Evolutionary conservation across 257 asterid genomes (phyloP).

Genomic region (Nemophila menziesii): DNA sequence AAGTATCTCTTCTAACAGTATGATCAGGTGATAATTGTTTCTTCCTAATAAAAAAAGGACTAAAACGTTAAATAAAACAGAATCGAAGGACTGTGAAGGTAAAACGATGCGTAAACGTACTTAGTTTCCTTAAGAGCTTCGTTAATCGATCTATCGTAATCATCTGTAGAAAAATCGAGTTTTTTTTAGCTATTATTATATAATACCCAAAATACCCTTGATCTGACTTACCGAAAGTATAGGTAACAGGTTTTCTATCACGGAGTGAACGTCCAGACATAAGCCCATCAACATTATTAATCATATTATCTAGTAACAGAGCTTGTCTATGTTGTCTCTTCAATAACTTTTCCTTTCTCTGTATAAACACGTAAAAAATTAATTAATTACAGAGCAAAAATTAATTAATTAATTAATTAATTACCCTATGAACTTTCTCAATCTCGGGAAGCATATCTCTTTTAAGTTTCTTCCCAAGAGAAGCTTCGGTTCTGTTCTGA

Average conservation of each 20-base stretch:
- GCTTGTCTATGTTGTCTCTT: slow-evolving; percentile 93
- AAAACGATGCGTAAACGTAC: slow-evolving; percentile 46
- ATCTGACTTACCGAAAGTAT: slow-evolving; percentile 58
- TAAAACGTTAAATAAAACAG: not conserved
- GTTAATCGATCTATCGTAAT: slow-evolving; percentile 78
- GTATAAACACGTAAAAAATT: too few species aligned
- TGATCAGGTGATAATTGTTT: slow-evolving; percentile 50
- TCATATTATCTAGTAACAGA: slow-evolving; percentile 74
- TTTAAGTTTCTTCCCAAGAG: slow-evolving; percentile 83
- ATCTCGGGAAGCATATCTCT: slow-evolving; percentile 84
- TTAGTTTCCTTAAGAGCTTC: slow-evolving; percentile 93
- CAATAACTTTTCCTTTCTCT: slow-evolving; percentile 78
- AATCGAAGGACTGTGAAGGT: slow-evolving; percentile 3
- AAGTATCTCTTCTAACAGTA: slow-evolving; percentile 29
- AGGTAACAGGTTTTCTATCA: slow-evolving; percentile 87
- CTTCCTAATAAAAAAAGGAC: slow-evolving; percentile 33
- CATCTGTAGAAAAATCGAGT: slow-evolving; percentile 50
- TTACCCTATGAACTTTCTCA: slow-evolving; percentile 90
- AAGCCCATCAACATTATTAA: slow-evolving; percentile 58
- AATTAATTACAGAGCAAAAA: not conserved
- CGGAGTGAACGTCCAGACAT: slow-evolving; percentile 81
- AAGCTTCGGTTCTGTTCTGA: slow-evolving; percentile 78
- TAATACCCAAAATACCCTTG: slow-evolving; percentile 1
- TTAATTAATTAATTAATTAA: too few species aligned
- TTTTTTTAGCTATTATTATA: slow-evolving; percentile 15